Evolutionary conservation across 2,329 filamentous ascomycete species (phyloP), one percentile per base, ranked within the genome.

Genomic region (Aspergillus quadrilineatus): DNA sequence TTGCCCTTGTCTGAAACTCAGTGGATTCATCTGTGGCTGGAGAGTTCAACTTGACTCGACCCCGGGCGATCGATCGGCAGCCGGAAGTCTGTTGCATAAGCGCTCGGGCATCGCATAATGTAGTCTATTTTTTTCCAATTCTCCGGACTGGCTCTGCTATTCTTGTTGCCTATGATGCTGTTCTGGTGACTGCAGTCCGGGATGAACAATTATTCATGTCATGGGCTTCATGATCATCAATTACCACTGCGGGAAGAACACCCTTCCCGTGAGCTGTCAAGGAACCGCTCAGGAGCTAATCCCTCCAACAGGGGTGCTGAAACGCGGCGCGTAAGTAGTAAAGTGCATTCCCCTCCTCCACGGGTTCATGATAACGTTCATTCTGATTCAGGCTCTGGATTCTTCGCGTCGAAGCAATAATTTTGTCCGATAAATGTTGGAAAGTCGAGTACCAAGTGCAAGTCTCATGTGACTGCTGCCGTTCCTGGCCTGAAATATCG

Each of bases 171-270:
- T 30, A 43, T 22, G 6, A 14, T 10, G 36, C 22, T 46, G 28
- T 39, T 50, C 15, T 12, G n/a, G 12, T 14, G 34, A 14, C 34
- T 50, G 45, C 32, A 50, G 22, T 50, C 49, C 50, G 47, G 29
- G 17, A 49, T 36, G 28, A 4, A 36, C 29, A 39, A 44, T 36
- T 15, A 15, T 39, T 17, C 28, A 15, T 5, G n/a, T 9, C 43
- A 37, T 28, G 5, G 15, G 26, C 15, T 30, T 32, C 17, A 37
- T 8, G 29, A 39, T 26, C 26, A 44, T 15, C 29, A 34, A 7
- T 28, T 4, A 30, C n/a, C 36, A 39, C n/a, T 14, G 36, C 44
- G 41, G 41, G 59, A 67, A 61, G 66, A 71, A 71, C 69, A 67
- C 61, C 60, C 46, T 30, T 26, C 42, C 47, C n/a, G 29, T 34